Evolutionary conservation across 2,329 filamentous ascomycete genomes (phyloP).

Genomic region (Paecilomyces variotii): DNA sequence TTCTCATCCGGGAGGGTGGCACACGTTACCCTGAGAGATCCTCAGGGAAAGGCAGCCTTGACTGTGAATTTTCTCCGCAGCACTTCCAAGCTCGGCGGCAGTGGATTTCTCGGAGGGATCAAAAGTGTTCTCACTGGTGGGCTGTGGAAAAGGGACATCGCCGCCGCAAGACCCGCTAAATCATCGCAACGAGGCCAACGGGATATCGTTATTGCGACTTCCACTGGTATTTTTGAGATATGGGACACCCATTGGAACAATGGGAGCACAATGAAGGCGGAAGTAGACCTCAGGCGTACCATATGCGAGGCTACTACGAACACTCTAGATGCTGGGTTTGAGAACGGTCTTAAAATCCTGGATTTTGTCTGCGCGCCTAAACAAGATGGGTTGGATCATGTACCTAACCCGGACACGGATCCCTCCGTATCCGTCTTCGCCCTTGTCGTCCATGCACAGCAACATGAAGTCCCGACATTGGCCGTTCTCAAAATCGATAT

Average conservation of each 20-base stretch:
- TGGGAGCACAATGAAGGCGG: conserved; percentile 65
- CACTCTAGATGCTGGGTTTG: conserved; percentile 42
- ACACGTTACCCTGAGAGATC: conserved; percentile 77
- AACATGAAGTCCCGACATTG: conserved; percentile 37
- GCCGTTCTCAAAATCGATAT: conserved; percentile 66
- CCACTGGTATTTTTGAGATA: conserved; percentile 67
- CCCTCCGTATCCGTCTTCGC: conserved; percentile 50
- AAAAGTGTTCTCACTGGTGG: conserved; percentile 65
- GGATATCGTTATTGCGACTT: conserved; percentile 71
- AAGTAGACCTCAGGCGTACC: conserved; percentile 60
- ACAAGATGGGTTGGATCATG: conserved; percentile 9
- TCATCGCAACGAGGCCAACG: conserved; percentile 71
- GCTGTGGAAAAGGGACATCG: conserved; percentile 66
- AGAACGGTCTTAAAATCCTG: conserved; percentile 61
- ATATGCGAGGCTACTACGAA: conserved; percentile 57
- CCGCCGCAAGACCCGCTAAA: conserved; percentile 67
- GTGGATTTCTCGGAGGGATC: conserved; percentile 73
- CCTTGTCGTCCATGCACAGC: conserved; percentile 48
- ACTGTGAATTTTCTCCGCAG: conserved; percentile 67
- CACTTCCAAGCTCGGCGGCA: conserved; percentile 45
- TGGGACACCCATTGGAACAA: conserved; percentile 89
- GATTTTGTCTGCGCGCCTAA: conserved; percentile 61
- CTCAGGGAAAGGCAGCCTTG: conserved; percentile 76
- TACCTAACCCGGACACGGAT: conserved; percentile 41
- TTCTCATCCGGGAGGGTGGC: conserved; percentile 81